A percentile compares a stretch with the other conserved stretches of the same genome.
These are phyloP conservation scores for Phlyctochytrium arcticum DNA, from an alignment of 192 early-diverging fungal genomes.

Conservation along the genomic window DNA sequence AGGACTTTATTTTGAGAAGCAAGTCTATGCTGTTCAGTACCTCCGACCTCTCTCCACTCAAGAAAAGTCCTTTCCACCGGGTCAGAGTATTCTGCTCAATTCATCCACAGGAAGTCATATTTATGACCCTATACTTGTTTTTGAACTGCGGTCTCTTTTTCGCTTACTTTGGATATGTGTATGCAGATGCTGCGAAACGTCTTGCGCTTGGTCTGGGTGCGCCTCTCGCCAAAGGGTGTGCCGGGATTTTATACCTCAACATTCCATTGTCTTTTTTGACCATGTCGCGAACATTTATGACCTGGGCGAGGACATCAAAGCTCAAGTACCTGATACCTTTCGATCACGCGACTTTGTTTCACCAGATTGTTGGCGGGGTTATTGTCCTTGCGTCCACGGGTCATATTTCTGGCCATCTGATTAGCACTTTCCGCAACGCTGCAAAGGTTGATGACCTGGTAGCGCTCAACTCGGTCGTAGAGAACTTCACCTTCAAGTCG, in stretches of 20 bases:
- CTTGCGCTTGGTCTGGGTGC: background rate
- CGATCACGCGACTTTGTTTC: conserved; percentile 5
- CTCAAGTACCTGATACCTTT: background rate
- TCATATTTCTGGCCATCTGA: background rate
- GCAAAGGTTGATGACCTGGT: background rate
- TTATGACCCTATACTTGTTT: background rate
- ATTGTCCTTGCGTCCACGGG: background rate
- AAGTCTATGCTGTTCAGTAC: background rate
- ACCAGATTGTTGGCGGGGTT: background rate
- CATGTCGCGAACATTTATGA: background rate
- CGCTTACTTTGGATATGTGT: background rate
- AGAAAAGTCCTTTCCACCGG: background rate
- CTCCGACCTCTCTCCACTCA: background rate
- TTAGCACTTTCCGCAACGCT: background rate
- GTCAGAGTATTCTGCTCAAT: background rate
- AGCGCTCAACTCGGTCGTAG: background rate
- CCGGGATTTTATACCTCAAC: background rate
- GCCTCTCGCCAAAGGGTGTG: background rate
- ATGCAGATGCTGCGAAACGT: background rate
- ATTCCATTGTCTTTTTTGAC: background rate
- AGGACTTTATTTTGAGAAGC: background rate
- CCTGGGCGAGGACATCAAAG: background rate
- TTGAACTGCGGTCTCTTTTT: background rate
- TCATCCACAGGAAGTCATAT: background rate
- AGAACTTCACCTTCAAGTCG: background rate